These are phyloP conservation scores for Pinus taeda DNA, from an alignment of 75 land plant genomes.

Conservation along the genomic window DNA sequence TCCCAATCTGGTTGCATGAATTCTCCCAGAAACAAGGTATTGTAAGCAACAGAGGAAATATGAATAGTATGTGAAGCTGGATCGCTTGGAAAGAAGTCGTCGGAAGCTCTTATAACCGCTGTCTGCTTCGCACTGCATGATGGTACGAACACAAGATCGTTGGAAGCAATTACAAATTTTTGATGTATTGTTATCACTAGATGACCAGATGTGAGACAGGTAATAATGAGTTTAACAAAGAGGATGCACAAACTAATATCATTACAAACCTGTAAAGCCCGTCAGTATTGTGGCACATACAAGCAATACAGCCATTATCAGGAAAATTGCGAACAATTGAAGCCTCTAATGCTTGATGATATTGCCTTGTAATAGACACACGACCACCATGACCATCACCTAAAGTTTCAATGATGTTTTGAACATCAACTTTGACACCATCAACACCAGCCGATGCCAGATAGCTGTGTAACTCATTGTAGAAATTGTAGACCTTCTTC, in stretches of 20 bases:
- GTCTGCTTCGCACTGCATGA: constrained; percentile 60
- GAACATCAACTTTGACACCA: constrained; percentile 91
- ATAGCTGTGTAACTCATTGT: constrained; percentile 81
- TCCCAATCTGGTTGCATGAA: constrained; percentile 95
- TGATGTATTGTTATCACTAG: too few species aligned
- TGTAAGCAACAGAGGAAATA: constrained; percentile 82
- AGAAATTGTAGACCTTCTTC: constrained; percentile 49
- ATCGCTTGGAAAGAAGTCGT: constrained; percentile 79
- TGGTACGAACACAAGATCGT: background rate
- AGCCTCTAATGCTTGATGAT: constrained; percentile 74
- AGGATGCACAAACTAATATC: too few species aligned
- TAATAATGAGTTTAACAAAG: too few species aligned
- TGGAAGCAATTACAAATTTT: too few species aligned
- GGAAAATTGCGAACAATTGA: constrained; percentile 74
- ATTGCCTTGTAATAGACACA: constrained; percentile 53
- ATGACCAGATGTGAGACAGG: too few species aligned
- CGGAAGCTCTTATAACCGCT: constrained; percentile 64
- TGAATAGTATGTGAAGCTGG: constrained; percentile 92
- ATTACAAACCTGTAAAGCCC: constrained; percentile 29
- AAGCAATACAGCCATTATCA: constrained; percentile 81
- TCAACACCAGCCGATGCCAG: constrained; percentile 71
- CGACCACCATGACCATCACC: constrained; percentile 81
- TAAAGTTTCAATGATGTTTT: constrained; percentile 79
- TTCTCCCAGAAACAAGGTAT: constrained; percentile 76
- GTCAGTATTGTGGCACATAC: constrained; percentile 95